Base-by-base conservation (phyloP, 306 rosid species). In the Canavalia gladiata region DNA sequence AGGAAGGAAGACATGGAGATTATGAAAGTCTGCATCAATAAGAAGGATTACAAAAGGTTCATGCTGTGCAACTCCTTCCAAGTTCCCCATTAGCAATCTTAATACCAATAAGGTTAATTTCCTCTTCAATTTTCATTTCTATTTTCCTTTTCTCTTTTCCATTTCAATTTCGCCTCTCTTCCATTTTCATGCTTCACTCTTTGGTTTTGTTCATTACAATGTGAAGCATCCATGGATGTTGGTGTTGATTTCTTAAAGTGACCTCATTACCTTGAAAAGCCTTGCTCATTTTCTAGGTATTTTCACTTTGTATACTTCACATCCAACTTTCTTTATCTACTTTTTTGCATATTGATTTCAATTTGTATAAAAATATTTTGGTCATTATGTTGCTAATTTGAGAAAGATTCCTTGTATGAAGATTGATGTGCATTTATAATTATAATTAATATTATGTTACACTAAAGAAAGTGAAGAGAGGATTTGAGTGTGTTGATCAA, bases 201-300 rank as follows among this genome's bases (percentile, higher is more conserved):
- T 34, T 74, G 45, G 6, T 59, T 84, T 46, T 28, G 8, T 70
- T 49, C 13, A 18, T 64, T 65, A 62, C 46, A 93, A 98, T 90
- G 98, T 87, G 93, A 98, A 87, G 99, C 98, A 86, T 91, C 97
- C 76, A 95, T 95, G 99, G 84, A 84, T 63, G 99, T 95, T 75
- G 81, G 92, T 3, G 97, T 95, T 1, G 99, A 98, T 60, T 86
- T 89, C 65, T 95, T 91, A 18, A 87, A 83, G 90, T 77, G 97
- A 95, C 75, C 99, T 98, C 59, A 82, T 81, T 41, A 93, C 73
- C 92, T 95, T 5, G 96, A 18, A 91, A 71, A 98, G 99, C 81
- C 97, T 95, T 76, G 99, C 99, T 0, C 99, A 95, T 89, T 95
- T 95, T 62, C 94, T 95, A 42, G 99, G 99, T 93, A 52, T 51